Evolutionary conservation across 1,284 basidiomycete species (phyloP).

Genomic region (Trametes sp.): DNA sequence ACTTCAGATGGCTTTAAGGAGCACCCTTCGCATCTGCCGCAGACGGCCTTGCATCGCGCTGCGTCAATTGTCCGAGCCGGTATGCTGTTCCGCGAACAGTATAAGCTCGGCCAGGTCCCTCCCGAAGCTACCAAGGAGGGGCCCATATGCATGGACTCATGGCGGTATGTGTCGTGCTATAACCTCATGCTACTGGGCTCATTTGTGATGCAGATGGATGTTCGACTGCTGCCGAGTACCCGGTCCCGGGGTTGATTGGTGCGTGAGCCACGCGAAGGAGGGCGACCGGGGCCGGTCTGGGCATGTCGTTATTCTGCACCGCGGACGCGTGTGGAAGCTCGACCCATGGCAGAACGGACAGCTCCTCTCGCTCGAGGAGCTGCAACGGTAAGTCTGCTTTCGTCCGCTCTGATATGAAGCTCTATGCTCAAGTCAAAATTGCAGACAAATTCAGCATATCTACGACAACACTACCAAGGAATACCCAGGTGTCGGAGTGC

Average conservation of each 20-base stretch:
- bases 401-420: background rate
- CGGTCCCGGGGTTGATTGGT: slow-evolving; percentile 77
- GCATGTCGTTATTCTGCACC: slow-evolving; percentile 81
- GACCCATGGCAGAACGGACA: slow-evolving; percentile 61
- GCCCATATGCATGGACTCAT: slow-evolving; percentile 89
- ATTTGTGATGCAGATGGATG: slow-evolving; percentile 75
- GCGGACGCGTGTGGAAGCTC: slow-evolving; percentile 82
- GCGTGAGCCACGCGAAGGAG: slow-evolving; percentile 69
- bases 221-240: slow-evolving; percentile 91
- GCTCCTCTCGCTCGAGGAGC: slow-evolving; percentile 73
- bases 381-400: slow-evolving; percentile 60
- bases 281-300: slow-evolving; percentile 72
- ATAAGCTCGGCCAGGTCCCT: slow-evolving; percentile 70
- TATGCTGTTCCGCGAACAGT: slow-evolving; percentile 75
- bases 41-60: slow-evolving; percentile 73
- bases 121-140: slow-evolving; percentile 81
- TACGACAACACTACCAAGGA: slow-evolving; percentile 68
- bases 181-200: background rate
- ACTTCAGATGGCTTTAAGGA: slow-evolving; percentile 75
- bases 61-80: slow-evolving; percentile 74
- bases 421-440: background rate
- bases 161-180: slow-evolving; percentile 56
- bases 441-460: slow-evolving; percentile 79
- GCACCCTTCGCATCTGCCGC: slow-evolving; percentile 65
- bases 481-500: slow-evolving; percentile 77